Conservation (phyloP, 1,284 basidiomycete genomes). For the Malassezia sympodialis region DNA sequence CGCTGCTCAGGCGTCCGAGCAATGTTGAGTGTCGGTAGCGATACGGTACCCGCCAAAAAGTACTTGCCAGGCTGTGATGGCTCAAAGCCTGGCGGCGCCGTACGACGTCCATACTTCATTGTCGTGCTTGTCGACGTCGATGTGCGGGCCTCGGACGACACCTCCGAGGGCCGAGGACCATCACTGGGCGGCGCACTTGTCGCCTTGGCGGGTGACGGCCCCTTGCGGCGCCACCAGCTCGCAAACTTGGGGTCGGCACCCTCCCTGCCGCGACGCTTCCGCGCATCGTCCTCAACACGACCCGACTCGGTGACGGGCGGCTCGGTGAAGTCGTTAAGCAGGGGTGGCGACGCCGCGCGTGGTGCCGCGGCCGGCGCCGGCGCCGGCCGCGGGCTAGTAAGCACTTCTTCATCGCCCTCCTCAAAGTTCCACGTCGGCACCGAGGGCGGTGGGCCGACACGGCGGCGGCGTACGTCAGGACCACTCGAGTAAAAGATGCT, state of each 20-base stretch:
- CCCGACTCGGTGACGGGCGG: background rate
- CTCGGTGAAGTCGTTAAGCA: background rate
- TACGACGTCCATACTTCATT: constrained; percentile 13
- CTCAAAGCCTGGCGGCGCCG: constrained; percentile 13
- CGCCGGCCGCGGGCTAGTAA: background rate
- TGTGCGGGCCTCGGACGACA: background rate
- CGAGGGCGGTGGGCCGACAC: background rate
- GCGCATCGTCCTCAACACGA: background rate
- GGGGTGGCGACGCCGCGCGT: background rate
- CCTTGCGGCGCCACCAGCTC: background rate
- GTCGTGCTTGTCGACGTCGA: constrained; percentile 11
- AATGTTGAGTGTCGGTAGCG: constrained; percentile 22
- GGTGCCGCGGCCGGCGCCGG: background rate
- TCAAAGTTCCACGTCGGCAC: constrained; percentile 14
- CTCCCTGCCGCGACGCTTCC: background rate
- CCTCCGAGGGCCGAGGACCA: background rate
- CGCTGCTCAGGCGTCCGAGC: constrained; percentile 24
- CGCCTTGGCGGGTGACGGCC: background rate
- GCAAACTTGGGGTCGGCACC: background rate
- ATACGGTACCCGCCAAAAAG: constrained; percentile 12
- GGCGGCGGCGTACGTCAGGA: background rate
- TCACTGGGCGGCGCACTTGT: background rate
- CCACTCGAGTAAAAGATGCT: constrained; percentile 13
- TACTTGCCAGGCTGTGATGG: constrained; percentile 20
- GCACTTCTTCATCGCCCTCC: constrained; percentile 12